A percentile compares a stretch with the other conserved stretches of the same genome.
These are phyloP conservation scores for Aspergillus aculeatus DNA, from an alignment of 2,329 filamentous ascomycete species.

Conservation along the genomic window DNA sequence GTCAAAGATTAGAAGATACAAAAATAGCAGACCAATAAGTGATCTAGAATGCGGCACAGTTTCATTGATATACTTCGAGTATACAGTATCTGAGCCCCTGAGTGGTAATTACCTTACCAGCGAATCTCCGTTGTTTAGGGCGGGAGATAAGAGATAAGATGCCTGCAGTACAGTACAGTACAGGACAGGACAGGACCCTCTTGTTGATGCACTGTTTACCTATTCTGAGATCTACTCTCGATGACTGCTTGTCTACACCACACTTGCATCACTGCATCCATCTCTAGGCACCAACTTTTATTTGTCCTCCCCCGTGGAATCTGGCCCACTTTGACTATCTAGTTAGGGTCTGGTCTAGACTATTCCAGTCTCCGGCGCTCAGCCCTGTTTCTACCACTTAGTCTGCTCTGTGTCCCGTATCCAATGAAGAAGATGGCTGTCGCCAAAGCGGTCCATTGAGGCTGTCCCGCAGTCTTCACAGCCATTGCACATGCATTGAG, in stretches of 20 bases:
- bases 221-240: too few relatives aligned
- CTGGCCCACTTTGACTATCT: neutral
- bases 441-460: neutral
- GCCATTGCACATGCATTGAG: neutral
- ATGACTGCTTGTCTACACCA: too few relatives aligned
- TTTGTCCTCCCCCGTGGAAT: neutral
- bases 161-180: too few relatives aligned
- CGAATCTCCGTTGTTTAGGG: too few relatives aligned
- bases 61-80: too few relatives aligned
- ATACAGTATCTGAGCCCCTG: too few relatives aligned
- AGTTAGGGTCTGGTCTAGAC: neutral
- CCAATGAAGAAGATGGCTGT: neutral
- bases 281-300: neutral
- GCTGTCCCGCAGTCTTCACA: neutral
- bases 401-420: neutral
- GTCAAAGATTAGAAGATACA: too few relatives aligned
- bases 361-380: neutral
- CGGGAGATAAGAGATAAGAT: too few relatives aligned
- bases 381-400: neutral
- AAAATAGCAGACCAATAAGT: neutral
- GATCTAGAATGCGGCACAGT: neutral
- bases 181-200: too few relatives aligned
- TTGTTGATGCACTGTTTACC: too few relatives aligned
- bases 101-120: too few relatives aligned
- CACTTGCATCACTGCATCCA: neutral